Evolutionary conservation across 345 rosid genomes (phyloP).

Genomic region (Viola odorata): DNA sequence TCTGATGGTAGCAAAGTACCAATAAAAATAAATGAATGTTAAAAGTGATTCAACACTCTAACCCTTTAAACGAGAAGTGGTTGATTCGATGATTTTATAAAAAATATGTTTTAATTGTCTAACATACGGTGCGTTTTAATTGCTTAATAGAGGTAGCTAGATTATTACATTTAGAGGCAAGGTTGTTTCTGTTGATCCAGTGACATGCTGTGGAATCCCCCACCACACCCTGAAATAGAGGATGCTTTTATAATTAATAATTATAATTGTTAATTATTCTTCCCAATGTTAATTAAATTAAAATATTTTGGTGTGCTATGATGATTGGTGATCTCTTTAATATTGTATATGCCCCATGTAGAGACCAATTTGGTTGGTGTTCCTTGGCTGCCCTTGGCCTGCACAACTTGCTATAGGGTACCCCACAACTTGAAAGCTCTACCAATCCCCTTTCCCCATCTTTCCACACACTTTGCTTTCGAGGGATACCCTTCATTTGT

Average conservation of each 20-base stretch:
- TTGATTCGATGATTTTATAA: no score
- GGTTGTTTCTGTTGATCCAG: not conserved
- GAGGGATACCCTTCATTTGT: not conserved
- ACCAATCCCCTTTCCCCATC: slow-evolving; percentile 3
- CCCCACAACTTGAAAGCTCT: slow-evolving; percentile 11
- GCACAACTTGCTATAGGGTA: not conserved
- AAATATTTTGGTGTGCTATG: slow-evolving; percentile 6
- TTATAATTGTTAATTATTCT: not conserved
- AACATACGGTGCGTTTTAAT: no score
- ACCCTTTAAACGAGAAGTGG: no score
- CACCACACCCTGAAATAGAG: slow-evolving; percentile 29
- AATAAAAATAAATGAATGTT: no score
- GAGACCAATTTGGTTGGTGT: slow-evolving; percentile 37
- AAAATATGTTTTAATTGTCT: no score
- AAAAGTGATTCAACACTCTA: no score
- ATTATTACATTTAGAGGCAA: no score
- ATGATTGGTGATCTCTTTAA: slow-evolving; percentile 17
- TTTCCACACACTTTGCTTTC: slow-evolving; percentile 6
- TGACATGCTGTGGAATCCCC: slow-evolving; percentile 32
- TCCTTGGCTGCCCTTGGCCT: slow-evolving; percentile 29
- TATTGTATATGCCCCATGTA: slow-evolving; percentile 30
- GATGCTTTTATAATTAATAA: not conserved
- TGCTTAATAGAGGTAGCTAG: no score
- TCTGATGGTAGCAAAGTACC: no score
- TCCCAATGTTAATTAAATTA: not conserved